Evolutionary conservation across 2,329 filamentous ascomycete genomes (phyloP), one percentile per base, ranked within the genome.

Genomic region (Exophiala bonariae): DNA sequence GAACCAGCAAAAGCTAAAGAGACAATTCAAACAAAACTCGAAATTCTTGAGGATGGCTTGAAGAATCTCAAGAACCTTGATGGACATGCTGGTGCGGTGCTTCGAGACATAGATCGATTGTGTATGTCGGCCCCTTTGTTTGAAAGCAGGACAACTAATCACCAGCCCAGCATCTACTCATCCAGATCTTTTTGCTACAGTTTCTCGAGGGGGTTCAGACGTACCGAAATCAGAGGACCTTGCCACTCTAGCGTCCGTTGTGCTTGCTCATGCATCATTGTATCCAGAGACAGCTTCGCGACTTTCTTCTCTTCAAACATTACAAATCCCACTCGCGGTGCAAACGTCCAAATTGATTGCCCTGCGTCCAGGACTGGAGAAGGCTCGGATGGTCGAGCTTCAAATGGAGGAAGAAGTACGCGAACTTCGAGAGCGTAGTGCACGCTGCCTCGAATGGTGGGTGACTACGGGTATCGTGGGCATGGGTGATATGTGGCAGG

Each of bases 401-500:
- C 58, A 63, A 16, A 68, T 75, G 53, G 65, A 66, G 13, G 54
- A 47, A 10, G 61, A 68, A 26, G 62, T 75, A 10, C 66, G 66
- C 5, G 69, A 70, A 42, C 49, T 76, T 41, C 61, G 71, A 26
- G 59, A 66, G 8, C 65, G 70, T 10, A 73, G 70, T 43, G 72
- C 71, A 19, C 65, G 66, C 53, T 70, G 79, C 18, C 68, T 89
- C 49, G 78, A 84, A 55, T 68, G 74, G 28, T 95, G 89, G 85
- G 90, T 92, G 66, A 83, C 90, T 63, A 72, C 80, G 18, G 81
- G 82, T 3, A 75, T 93, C 34, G 71, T 95, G 38, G 77, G 78
- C 9, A 81, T 81, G 57, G 85, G 85, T 0, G 79, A 82, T 57
- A 78, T 79, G 48, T 84, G 89, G 71, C 85, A 85, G 17, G 81